Base-by-base conservation (phyloP, 106 monocot species). In the Dendrobium catenatum region DNA sequence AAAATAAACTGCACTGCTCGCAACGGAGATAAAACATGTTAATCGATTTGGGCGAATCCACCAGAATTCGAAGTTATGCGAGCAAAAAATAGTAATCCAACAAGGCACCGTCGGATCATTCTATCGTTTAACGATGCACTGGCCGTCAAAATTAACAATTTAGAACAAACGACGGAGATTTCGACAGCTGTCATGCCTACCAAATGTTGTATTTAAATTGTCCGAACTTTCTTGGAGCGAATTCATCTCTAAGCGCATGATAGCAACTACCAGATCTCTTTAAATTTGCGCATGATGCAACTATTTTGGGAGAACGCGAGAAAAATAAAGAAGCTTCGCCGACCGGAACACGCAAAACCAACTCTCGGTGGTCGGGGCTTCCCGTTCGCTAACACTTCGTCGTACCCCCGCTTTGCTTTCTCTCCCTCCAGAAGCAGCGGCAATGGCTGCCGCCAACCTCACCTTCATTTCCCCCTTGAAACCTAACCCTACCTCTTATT, bases 391-490 rank as follows among this genome's bases (percentile, higher is more conserved):
- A 26, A 48, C 43, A 24, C 55, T 4, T 51, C 13, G 2, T 72
- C 46, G 4, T 17, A 37, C 17, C 46, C 0, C 56, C 46, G 4
- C 27, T 27, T 37, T 78, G 70, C 70, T 31, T 70, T 15, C 70
- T 70, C 70, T 37, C 15, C 0, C 33, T 37, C 9, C 70, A 11
- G 70, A 16, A 70, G 76, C 15, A 55, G 42, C 44, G 20, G 4
- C 67, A 22, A 82, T 82, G 82, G 82, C 87, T 3, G 77, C 77
- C 48, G 75, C 88, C 44, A 44, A 76, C 78, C 68, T 76, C 20
- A 46, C 66, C 83, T 75, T 33, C 80, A 54, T n/a, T 66, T 22
- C 77, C 73, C 44, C 76, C 42, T n/a, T 22, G 76, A 83, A 66
- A 77, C 68, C 81, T 76, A 83, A 51, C 54, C 81, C 84, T 79